Percentiles rank a stretch among this genome's conserved stretches.
Conservation (phyloP, 116 monocot genomes). For the Phalaenopsis hybrid region DNA sequence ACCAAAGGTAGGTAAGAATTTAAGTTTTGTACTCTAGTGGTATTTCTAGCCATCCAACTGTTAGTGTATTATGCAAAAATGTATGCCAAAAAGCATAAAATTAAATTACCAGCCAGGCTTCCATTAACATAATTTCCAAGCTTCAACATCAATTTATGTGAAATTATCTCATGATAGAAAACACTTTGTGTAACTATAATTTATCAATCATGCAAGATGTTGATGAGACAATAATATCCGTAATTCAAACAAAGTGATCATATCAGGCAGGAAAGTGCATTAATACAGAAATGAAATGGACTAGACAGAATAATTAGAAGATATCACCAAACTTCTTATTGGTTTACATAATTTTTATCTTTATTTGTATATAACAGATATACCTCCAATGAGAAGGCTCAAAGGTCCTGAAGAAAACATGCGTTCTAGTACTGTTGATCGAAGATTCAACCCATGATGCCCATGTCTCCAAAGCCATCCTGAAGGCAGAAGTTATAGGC, state of each 20-base stretch:
- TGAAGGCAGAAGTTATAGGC: conserved; percentile 67
- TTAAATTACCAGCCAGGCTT: neutral
- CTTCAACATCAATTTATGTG: neutral
- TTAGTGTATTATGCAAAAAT: neutral
- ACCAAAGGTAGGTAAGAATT: neutral
- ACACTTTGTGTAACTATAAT: neutral
- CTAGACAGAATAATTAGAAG: neutral
- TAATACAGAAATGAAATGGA: neutral
- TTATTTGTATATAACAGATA: neutral
- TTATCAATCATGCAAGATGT: neutral
- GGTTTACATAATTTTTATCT: neutral
- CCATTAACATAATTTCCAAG: neutral
- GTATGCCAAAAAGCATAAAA: neutral
- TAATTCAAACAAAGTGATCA: neutral
- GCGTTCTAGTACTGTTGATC: conserved; percentile 66
- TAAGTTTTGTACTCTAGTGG: neutral
- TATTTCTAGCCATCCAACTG: neutral
- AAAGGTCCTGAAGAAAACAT: conserved; percentile 87
- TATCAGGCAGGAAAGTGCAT: neutral
- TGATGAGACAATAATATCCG: neutral
- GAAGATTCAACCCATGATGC: conserved; percentile 78
- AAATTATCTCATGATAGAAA: neutral
- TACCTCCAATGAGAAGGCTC: conserved; percentile 99
- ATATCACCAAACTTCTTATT: neutral
- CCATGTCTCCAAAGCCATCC: conserved; percentile 67